phyloP scores from a whole-genome alignment of 306 rosid genomes.

The Clitoria ternatea region DNA sequence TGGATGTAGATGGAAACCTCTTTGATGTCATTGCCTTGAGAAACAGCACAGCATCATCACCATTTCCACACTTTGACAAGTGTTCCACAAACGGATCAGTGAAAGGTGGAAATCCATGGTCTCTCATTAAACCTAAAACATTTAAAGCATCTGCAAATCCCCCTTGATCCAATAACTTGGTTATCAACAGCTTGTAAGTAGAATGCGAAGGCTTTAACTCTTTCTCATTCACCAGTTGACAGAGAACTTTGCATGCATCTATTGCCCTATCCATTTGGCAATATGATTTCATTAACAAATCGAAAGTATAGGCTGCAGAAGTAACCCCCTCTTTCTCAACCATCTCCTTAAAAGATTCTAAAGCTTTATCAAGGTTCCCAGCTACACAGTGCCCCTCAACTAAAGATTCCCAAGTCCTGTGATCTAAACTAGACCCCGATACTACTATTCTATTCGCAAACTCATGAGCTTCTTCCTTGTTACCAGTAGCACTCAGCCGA shows the following conservation, averaged over 20 bases:
- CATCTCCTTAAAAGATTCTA: slow-evolving; percentile 49
- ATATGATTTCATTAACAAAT: slow-evolving; percentile 48
- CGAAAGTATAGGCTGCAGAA: slow-evolving; percentile 41
- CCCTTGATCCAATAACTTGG: slow-evolving; percentile 47
- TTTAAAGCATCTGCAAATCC: slow-evolving; percentile 61
- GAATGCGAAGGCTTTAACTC: slow-evolving; percentile 59
- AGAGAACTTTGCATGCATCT: slow-evolving; percentile 56
- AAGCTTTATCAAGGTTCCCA: slow-evolving; percentile 59
- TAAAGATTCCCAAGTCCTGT: slow-evolving; percentile 51
- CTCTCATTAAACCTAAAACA: slow-evolving; percentile 62
- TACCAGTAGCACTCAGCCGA: slow-evolving; percentile 44
- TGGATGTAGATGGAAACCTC: slow-evolving; percentile 53
- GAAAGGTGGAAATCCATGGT: slow-evolving; percentile 67
- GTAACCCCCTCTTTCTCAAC: slow-evolving; percentile 50
- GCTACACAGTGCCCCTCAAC: slow-evolving; percentile 55
- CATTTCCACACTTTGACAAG: slow-evolving; percentile 65
- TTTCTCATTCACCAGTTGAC: slow-evolving; percentile 36
- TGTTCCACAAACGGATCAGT: slow-evolving; percentile 57
- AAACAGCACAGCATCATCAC: slow-evolving; percentile 57
- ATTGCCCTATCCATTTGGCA: slow-evolving; percentile 49
- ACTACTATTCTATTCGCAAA: slow-evolving; percentile 46
- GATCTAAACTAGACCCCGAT: slow-evolving; percentile 36
- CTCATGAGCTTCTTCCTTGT: slow-evolving; percentile 46
- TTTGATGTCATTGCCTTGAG: slow-evolving; percentile 67
- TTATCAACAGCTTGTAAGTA: slow-evolving; percentile 60